Evolutionary conservation across 2,329 filamentous ascomycete genomes (phyloP), one percentile per base, ranked within the genome.

Genomic region (Cercospora citrullina): DNA sequence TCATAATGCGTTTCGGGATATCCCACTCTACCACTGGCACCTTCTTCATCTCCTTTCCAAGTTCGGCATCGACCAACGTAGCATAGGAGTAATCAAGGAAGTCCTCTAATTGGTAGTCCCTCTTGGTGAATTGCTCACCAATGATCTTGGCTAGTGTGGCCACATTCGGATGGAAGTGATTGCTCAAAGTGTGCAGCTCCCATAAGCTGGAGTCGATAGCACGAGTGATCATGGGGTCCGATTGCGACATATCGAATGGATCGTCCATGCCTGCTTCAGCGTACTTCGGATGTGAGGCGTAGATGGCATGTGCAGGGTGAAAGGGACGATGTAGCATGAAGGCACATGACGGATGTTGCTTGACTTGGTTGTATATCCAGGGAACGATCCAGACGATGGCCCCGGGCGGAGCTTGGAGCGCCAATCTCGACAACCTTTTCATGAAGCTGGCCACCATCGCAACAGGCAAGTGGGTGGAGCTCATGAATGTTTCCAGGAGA

Each of bases 161-260:
- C 26, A 99, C 93, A 74, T 98, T 99, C 14, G 96, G 95, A 77
- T 99, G 95, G 80, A 96, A 98, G 79, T 99, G 96, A 0, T 89
- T 90, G 79, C 96, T 93, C 66, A 98, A 83, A 67, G 93, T 93
- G 68, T 96, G 91, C 63, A 99, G 86, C 79, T 99, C 95, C 96
- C 95, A 99, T 7, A 99, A 82, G 78, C 91, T 93, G 79, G 93
- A 97, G 67, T 98, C 93, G 68, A 99, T 92, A 18, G 96, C 95
- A 45, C 86, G 81, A 0, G 94, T 97, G 78, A 90, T 85, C 86
- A 93, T 92, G 0, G 95, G 96, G 71, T 99, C 92, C 30, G 83
- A 75, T 79, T 97, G 92, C 5, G 87, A 82, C 62, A 89, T 85
- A 67, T 91, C 79, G 77, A 97, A 99, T 0, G 92, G 90, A 75